These are phyloP conservation scores for Laguncularia racemosa DNA, from an alignment of 345 rosid genomes.

Conservation along the genomic window DNA sequence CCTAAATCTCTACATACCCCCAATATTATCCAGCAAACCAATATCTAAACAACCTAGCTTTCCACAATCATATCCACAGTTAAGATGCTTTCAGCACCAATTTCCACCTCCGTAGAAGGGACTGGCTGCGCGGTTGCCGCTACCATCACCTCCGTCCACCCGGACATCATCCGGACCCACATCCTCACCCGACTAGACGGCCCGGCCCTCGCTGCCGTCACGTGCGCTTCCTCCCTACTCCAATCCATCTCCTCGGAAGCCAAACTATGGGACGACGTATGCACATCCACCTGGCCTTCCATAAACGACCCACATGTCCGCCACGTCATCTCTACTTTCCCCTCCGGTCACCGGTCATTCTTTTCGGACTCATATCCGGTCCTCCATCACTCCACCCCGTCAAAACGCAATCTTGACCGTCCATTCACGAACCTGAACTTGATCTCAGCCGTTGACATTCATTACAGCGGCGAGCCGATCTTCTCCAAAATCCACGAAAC, in stretches of 20 bases:
- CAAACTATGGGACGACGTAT: conserved; percentile 42
- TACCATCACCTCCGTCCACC: conserved; percentile 39
- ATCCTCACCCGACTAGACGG: conserved; percentile 74
- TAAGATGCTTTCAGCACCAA: conserved; percentile 4
- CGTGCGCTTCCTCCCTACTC: conserved; percentile 43
- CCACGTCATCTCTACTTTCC: conserved; percentile 37
- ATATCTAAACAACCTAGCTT: too few relatives aligned
- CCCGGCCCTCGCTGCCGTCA: conserved; percentile 42
- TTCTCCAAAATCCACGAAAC: conserved; percentile 40
- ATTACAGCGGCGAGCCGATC: conserved; percentile 27
- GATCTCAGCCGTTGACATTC: conserved; percentile 75
- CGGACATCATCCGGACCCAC: conserved; percentile 45
- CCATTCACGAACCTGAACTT: conserved; percentile 13
- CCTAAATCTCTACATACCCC: too few relatives aligned
- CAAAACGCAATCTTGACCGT: not conserved
- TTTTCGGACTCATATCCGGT: conserved; percentile 56
- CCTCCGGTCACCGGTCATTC: conserved; percentile 50
- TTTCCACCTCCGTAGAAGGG: conserved; percentile 4
- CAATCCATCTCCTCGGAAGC: conserved; percentile 35
- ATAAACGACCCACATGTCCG: conserved; percentile 24
- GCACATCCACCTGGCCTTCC: conserved; percentile 62
- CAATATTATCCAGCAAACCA: too few relatives aligned
- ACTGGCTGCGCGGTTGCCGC: too few relatives aligned
- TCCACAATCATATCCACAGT: not conserved
- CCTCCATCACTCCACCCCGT: conserved; percentile 15